A percentile compares a stretch with the other conserved stretches of the same genome.
Evolutionary conservation across 345 rosid genomes (phyloP).

Genomic region (Brassica incana): DNA sequence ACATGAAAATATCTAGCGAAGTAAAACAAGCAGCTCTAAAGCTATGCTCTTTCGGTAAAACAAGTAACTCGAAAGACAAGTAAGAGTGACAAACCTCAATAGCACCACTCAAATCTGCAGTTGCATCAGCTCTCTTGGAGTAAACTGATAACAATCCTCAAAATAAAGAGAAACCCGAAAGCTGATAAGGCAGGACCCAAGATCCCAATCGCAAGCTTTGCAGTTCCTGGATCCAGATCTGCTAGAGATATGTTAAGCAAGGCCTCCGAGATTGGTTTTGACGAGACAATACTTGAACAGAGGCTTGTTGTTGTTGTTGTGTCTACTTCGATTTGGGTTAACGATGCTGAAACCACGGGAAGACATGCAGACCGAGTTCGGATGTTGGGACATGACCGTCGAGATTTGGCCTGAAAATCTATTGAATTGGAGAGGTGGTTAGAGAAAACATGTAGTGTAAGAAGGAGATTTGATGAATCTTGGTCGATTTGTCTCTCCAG

Average conservation of each 20-base stretch:
- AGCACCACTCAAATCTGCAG: no score
- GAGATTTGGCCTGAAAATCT: conserved; percentile 24
- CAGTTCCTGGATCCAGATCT: conserved; percentile 74
- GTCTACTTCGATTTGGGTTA: conserved; percentile 17
- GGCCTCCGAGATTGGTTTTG: conserved; percentile 20
- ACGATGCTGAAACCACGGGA: conserved; percentile 21
- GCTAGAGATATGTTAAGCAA: conserved; percentile 44
- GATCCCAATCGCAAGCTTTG: conserved; percentile 64
- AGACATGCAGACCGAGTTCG: not conserved
- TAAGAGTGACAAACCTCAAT: no score
- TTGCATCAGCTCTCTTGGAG: no score
- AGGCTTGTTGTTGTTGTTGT: conserved; percentile 15
- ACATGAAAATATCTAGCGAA: no score
- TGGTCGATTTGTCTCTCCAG: conserved; percentile 1
- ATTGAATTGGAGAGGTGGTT: not conserved
- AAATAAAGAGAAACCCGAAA: conserved; percentile 66
- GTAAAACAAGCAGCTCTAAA: no score
- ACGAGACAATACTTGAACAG: not conserved
- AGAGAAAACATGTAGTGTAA: not conserved
- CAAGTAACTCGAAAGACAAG: no score
- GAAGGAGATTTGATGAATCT: not conserved
- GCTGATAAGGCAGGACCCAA: conserved; percentile 76
- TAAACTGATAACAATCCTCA: conserved; percentile 59
- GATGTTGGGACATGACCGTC: not conserved
- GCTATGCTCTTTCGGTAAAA: no score